Conservation (phyloP, 2,329 filamentous ascomycete genomes). For the Colletotrichum caudatum region DNA sequence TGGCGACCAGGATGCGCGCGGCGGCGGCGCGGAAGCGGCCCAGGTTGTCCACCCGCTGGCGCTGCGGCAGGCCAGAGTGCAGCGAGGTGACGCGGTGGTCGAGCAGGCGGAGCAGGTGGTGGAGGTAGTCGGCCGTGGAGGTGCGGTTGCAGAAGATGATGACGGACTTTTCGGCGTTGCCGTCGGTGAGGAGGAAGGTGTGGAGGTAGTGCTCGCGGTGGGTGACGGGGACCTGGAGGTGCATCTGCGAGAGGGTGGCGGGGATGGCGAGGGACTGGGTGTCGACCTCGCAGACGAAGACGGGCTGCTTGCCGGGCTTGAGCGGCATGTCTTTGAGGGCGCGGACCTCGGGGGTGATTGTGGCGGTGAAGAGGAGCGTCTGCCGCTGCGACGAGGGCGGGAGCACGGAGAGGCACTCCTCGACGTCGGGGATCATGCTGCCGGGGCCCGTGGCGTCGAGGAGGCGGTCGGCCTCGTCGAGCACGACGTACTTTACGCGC, state of each 20-base stretch:
- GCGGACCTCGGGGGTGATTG: slow-evolving; percentile 91
- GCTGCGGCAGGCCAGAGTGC: slow-evolving; percentile 88
- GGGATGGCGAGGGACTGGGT: slow-evolving; percentile 82
- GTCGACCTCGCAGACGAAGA: slow-evolving; percentile 92
- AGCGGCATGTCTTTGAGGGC: slow-evolving; percentile 83
- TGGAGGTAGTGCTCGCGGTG: slow-evolving; percentile 97
- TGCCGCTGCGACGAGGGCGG: slow-evolving; percentile 85
- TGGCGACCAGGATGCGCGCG: slow-evolving; percentile 90
- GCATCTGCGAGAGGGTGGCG: slow-evolving; percentile 82
- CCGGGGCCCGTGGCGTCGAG: slow-evolving; percentile 79
- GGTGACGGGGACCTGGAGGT: slow-evolving; percentile 88
- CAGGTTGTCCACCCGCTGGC: slow-evolving; percentile 87
- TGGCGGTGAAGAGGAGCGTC: slow-evolving; percentile 95
- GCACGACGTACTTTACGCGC: slow-evolving; percentile 85
- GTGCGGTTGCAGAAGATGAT: slow-evolving; percentile 98
- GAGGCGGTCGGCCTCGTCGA: slow-evolving; percentile 95
- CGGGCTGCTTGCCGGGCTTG: slow-evolving; percentile 75
- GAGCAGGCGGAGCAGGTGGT: slow-evolving; percentile 87
- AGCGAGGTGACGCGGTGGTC: slow-evolving; percentile 91
- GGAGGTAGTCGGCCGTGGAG: slow-evolving; percentile 86
- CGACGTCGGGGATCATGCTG: slow-evolving; percentile 94
- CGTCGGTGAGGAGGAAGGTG: slow-evolving; percentile 83
- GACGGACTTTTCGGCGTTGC: slow-evolving; percentile 79
- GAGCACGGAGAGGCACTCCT: slow-evolving; percentile 85
- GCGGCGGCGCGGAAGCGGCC: slow-evolving; percentile 91